Conservation (phyloP, 176 grass and related monocot genomes). For the Phragmites australis region DNA sequence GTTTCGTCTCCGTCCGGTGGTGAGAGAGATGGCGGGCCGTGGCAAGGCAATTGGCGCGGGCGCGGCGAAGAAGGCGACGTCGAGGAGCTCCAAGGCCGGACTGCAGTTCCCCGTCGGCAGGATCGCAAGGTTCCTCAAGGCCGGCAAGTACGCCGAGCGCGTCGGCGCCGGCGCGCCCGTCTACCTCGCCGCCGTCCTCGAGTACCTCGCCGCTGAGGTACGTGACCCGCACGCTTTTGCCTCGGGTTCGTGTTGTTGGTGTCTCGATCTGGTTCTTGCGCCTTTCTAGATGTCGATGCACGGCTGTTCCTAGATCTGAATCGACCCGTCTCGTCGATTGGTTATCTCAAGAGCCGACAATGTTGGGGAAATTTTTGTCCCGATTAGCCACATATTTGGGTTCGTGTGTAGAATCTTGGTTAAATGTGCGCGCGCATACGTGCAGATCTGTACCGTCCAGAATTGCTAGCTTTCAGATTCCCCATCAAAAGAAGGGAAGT, state of each 20-base stretch:
- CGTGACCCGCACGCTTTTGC: neutral
- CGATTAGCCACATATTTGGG: too few relatives aligned
- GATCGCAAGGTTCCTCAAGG: conserved; percentile 92
- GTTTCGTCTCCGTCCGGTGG: neutral
- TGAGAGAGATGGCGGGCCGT: conserved; percentile 61
- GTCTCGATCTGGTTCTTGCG: neutral
- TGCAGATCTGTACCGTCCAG: too few relatives aligned
- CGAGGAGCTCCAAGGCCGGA: conserved; percentile 92
- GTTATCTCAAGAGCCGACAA: rapidly evolving
- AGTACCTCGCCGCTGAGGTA: conserved; percentile 58
- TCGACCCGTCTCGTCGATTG: neutral
- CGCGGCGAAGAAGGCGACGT: conserved; percentile 79
- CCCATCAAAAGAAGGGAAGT: neutral
- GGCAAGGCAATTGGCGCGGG: conserved; percentile 87
- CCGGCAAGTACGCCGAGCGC: conserved; percentile 82
- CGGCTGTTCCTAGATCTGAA: neutral
- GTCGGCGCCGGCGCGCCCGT: conserved; percentile 45
- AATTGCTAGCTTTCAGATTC: too few relatives aligned
- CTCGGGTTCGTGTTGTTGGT: neutral
- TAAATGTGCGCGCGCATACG: too few relatives aligned
- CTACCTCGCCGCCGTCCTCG: conserved; percentile 44
- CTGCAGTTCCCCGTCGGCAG: conserved; percentile 88
- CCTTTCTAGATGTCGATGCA: rapidly evolving
- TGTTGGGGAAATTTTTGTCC: rapidly evolving
- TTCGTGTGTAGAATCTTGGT: too few relatives aligned